Conservation (phyloP, 2,329 filamentous ascomycete genomes). For the Fusarium proliferatum region DNA sequence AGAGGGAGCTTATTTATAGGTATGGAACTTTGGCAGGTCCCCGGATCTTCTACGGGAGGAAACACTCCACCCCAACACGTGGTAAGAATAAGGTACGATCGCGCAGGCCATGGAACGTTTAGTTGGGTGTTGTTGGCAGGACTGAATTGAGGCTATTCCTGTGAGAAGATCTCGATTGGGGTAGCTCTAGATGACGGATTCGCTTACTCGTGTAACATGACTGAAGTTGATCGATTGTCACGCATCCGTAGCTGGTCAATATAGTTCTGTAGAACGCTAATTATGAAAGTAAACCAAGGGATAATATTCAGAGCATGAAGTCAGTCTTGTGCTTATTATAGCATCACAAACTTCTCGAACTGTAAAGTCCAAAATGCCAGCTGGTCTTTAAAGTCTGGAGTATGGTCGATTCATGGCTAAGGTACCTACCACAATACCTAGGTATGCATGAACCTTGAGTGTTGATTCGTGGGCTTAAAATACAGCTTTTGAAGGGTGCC, state of each 20-base stretch:
- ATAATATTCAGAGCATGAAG: neutral
- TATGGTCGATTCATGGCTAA: neutral
- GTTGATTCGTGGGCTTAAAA: neutral
- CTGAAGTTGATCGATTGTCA: neutral
- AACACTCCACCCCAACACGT: constrained; percentile 41
- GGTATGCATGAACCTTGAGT: neutral
- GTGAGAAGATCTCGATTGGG: neutral
- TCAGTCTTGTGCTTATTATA: neutral
- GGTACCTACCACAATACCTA: neutral
- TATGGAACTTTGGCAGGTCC: neutral
- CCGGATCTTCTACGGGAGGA: constrained; percentile 15
- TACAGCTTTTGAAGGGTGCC: neutral
- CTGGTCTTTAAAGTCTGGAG: neutral
- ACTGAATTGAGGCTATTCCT: neutral
- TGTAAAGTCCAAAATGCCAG: neutral
- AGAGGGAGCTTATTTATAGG: constrained; percentile 1
- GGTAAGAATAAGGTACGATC: constrained; percentile 11
- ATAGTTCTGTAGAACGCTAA: neutral
- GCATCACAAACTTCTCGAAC: neutral
- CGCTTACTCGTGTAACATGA: neutral
- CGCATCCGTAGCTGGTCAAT: neutral
- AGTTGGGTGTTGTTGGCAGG: neutral
- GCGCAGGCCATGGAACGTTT: constrained; percentile 1
- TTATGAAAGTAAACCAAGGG: neutral
- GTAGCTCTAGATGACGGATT: neutral